Evolutionary conservation across 768 basidiomycete species (phyloP).

Genomic region (Mycena vulgaris): DNA sequence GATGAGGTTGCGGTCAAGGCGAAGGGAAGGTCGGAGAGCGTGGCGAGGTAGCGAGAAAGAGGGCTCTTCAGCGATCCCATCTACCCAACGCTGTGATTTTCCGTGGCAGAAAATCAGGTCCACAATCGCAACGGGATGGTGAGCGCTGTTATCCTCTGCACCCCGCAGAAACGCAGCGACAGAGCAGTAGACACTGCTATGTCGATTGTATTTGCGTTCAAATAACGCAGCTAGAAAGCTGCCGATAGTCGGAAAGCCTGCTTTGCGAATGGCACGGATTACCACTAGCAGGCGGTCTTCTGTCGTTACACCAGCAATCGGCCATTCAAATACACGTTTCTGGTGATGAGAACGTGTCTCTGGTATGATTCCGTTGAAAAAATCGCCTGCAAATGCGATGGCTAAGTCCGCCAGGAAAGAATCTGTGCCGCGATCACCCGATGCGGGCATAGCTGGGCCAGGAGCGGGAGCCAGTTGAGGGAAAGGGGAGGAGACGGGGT

Average conservation of each 20-base stretch:
- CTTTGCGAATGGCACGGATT: slow-evolving; percentile 3
- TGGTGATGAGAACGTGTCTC: background rate
- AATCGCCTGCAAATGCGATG: background rate
- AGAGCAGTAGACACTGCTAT: background rate
- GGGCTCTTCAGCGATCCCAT: background rate
- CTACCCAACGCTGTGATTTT: background rate
- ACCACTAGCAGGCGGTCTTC: slow-evolving; percentile 7
- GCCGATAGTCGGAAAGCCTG: background rate
- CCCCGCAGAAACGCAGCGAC: background rate
- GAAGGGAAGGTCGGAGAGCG: slow-evolving; percentile 2
- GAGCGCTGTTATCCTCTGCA: background rate
- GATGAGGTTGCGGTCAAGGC: background rate
- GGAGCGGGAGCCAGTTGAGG: too few species aligned
- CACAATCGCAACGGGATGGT: slow-evolving; percentile 12
- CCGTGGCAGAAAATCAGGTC: slow-evolving; percentile 1
- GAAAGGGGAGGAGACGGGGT: too few species aligned
- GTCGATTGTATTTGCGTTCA: background rate
- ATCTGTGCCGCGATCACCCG: too few species aligned
- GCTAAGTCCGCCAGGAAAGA: background rate
- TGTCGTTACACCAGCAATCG: background rate
- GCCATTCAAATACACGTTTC: background rate
- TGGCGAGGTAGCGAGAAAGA: background rate
- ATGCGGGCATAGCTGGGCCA: too few species aligned
- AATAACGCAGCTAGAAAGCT: background rate
- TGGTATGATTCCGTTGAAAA: background rate